These are phyloP conservation scores for Vanrija humicola DNA, from an alignment of 1,284 basidiomycete species.

Conservation along the genomic window DNA sequence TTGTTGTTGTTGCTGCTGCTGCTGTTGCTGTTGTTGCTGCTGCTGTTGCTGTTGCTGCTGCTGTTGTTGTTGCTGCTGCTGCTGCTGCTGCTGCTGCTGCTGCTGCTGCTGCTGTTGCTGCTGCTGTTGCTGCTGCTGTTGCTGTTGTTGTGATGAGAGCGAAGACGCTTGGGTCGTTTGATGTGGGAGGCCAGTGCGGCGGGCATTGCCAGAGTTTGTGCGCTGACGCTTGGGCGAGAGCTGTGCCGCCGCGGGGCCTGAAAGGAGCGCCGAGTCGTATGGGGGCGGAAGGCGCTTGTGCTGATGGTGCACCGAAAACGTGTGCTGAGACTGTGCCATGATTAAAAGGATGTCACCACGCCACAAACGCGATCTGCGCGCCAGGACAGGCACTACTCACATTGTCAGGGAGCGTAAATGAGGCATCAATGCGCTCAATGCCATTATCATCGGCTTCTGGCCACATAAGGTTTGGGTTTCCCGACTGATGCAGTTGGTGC, in stretches of 20 bases:
- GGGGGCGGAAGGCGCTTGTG: conserved; percentile 15
- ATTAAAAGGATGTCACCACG: not conserved
- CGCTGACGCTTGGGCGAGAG: conserved; percentile 13
- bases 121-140: conserved; percentile 12
- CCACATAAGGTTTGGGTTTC: conserved; percentile 4
- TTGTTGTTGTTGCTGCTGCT: conserved; percentile 6
- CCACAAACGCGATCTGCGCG: not conserved
- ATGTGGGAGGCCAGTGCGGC: too few species aligned
- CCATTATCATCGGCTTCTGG: conserved; percentile 15
- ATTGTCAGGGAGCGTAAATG: conserved; percentile 25
- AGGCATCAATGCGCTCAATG: conserved; percentile 20
- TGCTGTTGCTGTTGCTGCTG: conserved; percentile 7
- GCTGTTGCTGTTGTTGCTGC: conserved; percentile 4
- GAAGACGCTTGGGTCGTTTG: too few species aligned
- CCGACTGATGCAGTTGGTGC: not conserved
- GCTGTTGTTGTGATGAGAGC: conserved; percentile 1
- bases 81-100: conserved; percentile 6
- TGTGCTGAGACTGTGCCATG: conserved; percentile 4
- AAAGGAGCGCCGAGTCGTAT: conserved; percentile 11
- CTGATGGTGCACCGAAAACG: conserved; percentile 15
- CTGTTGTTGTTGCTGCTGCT: conserved; percentile 4
- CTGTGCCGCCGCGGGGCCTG: not conserved
- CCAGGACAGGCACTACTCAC: conserved; percentile 16
- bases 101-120: conserved; percentile 14
- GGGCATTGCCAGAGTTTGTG: not conserved